Base-by-base conservation (phyloP, 495 filamentous ascomycete species). In the Penicillium macrosclerotiorum region DNA sequence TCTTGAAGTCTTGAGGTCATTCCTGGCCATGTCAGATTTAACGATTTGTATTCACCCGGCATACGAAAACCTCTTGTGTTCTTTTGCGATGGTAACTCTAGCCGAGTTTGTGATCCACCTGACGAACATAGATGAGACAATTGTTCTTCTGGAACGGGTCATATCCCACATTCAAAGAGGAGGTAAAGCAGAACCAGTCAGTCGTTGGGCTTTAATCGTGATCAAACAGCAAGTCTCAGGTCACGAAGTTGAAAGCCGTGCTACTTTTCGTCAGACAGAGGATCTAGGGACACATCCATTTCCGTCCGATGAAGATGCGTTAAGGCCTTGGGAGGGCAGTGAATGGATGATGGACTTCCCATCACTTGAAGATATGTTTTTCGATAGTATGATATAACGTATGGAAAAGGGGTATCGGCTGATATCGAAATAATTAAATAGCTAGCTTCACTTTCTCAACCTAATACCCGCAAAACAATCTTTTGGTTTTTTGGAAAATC, bases 401-500 rank as follows among this genome's bases (percentile, higher is more conserved):
- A 26, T 12, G 1, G 35, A 24, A 22, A 35, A n/a, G 31, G 5
- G 13, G 24, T 9, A 32, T 25, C n/a, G n/a, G n/a, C n/a, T n/a
- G n/a, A n/a, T n/a, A n/a, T n/a, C n/a, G n/a, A n/a, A n/a, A n/a
- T 22, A 2, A 17, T 3, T 8, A 23, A 8, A 9, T 24, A 20
- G 20, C 31, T 19, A 40, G 3, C 20, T 11, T 5, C 11, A 8
- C 17, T 32, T 8, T 25, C 77, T 67, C 65, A 63, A 69, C 60
- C 67, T 72, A 49, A 91, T 69, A 16, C 80, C 87, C 33, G 90
- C 80, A 49, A 75, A 63, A 57, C 86, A 72, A 31, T 76, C 80
- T 41, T 89, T 54, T 18, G 88, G 88, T 74, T 92, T 92, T 67
- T 86, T 75, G 66, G 90, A 73, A 59, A 92, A 92, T 0, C 88